These are phyloP conservation scores for Ophiocordyceps camponoti-leonardi DNA, from an alignment of 2,329 filamentous ascomycete species.

Conservation along the genomic window DNA sequence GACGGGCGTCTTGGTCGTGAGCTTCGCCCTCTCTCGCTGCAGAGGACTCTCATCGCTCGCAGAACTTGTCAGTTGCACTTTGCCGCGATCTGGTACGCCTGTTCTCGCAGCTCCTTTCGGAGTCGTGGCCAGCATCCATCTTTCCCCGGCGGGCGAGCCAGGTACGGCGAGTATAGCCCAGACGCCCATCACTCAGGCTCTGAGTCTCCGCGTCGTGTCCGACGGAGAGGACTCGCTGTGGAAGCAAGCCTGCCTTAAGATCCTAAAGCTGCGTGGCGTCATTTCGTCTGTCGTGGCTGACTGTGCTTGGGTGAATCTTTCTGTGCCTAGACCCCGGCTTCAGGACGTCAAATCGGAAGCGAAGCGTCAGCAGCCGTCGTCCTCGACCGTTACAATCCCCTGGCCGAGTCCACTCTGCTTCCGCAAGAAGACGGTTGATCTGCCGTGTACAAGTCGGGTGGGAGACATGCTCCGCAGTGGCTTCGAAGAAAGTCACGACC, in stretches of 20 bases:
- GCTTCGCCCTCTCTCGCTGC: conserved; percentile 28
- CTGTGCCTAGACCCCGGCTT: conserved; percentile 26
- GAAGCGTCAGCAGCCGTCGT: conserved; percentile 19
- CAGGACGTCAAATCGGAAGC: conserved; percentile 24
- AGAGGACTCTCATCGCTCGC: conserved; percentile 28
- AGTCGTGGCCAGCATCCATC: conserved; percentile 14
- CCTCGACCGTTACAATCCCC: conserved; percentile 22
- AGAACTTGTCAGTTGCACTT: conserved; percentile 21
- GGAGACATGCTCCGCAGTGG: conserved; percentile 20
- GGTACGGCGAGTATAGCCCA: conserved; percentile 23
- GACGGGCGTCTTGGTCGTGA: conserved; percentile 33
- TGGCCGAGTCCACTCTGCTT: conserved; percentile 40
- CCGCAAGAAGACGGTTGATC: conserved; percentile 25
- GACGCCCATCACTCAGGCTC: conserved; percentile 34
- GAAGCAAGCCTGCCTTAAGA: conserved; percentile 31
- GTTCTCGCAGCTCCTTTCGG: conserved; percentile 40
- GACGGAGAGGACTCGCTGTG: conserved; percentile 26
- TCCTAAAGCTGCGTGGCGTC: conserved; percentile 33
- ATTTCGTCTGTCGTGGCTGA: conserved; percentile 23
- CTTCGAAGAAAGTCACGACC: conserved; percentile 27
- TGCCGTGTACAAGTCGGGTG: conserved; percentile 19
- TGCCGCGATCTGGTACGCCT: conserved; percentile 22
- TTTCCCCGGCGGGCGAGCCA: conserved; percentile 4
- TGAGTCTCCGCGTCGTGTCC: conserved; percentile 21
- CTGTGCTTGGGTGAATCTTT: conserved; percentile 33